phyloP scores from a whole-genome alignment of 2,329 filamentous ascomycete species.

The Colletotrichum gigasporum region DNA sequence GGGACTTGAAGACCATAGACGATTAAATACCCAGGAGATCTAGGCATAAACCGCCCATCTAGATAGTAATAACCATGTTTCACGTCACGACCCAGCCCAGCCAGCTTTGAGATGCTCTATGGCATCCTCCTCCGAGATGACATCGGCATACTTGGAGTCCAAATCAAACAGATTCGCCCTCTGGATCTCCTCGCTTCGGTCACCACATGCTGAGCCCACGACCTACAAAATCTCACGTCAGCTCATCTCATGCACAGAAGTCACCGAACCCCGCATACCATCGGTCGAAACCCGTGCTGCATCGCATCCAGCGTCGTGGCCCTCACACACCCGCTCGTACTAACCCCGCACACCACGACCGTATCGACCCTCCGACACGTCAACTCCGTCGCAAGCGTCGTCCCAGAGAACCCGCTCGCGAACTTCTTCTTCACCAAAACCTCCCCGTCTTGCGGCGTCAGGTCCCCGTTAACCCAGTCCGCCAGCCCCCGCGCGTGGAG shows the following conservation, averaged over 20 bases:
- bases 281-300: conserved; percentile 53
- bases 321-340: conserved; percentile 56
- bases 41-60: neutral
- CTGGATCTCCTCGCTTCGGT: conserved; percentile 53
- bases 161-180: conserved; percentile 55
- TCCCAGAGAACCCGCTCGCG: too few species aligned
- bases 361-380: too few species aligned
- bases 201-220: conserved; percentile 55
- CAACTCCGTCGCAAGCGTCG: too few species aligned
- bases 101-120: conserved; percentile 46
- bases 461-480: conserved; percentile 45
- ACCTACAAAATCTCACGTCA: conserved; percentile 40
- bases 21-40: neutral
- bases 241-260: neutral
- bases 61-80: too few species aligned
- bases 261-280: conserved; percentile 48
- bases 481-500: conserved; percentile 47
- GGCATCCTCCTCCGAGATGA: conserved; percentile 52
- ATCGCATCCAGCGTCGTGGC: conserved; percentile 55
- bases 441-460: too few species aligned
- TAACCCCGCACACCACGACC: conserved; percentile 56
- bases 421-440: too few species aligned
- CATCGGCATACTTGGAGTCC: conserved; percentile 56
- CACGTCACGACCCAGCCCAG: conserved; percentile 36
- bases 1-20: conserved; percentile 12